A percentile compares a stretch with the other conserved stretches of the same genome.
phyloP scores from a whole-genome alignment of 2,329 filamentous ascomycete genomes.

The Aspergillus intermedius region DNA sequence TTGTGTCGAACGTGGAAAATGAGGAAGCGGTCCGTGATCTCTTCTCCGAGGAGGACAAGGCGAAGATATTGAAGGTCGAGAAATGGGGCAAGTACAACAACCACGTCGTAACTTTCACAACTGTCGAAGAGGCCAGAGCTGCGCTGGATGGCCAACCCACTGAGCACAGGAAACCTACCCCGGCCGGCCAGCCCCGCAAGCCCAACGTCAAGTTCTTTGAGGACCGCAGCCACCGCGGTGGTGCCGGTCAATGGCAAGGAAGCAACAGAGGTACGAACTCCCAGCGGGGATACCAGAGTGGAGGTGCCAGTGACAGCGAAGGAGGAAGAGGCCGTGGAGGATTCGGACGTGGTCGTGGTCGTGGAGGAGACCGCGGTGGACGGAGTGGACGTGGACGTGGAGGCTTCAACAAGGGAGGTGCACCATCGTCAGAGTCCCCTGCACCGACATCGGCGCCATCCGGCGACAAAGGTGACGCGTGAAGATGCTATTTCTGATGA shows the following conservation, averaged over 20 bases:
- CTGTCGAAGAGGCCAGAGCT: conserved; percentile 68
- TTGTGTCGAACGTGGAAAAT: conserved; percentile 77
- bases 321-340: conserved; percentile 48
- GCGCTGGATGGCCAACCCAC: conserved; percentile 68
- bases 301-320: conserved; percentile 71
- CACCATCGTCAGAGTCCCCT: conserved; percentile 23
- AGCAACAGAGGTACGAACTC: conserved; percentile 57
- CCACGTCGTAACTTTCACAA: conserved; percentile 77
- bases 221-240: conserved; percentile 53
- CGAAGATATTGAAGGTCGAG: conserved; percentile 72
- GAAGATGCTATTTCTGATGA: conserved; percentile 11
- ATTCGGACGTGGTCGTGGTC: conserved; percentile 47
- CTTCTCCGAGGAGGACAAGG: conserved; percentile 73
- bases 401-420: conserved; percentile 55
- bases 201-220: conserved; percentile 79
- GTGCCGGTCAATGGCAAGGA: conserved; percentile 51
- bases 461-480: conserved; percentile 32
- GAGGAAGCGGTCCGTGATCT: conserved; percentile 77
- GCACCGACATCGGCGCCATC: conserved; percentile 22
- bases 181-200: conserved; percentile 64
- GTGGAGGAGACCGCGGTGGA: conserved; percentile 46
- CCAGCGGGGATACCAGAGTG: conserved; percentile 76
- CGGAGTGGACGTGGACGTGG: conserved; percentile 55
- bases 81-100: conserved; percentile 64
- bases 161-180: conserved; percentile 66